Evolutionary conservation across 345 rosid species (phyloP).

Genomic region (Noccaea bulbosa): DNA sequence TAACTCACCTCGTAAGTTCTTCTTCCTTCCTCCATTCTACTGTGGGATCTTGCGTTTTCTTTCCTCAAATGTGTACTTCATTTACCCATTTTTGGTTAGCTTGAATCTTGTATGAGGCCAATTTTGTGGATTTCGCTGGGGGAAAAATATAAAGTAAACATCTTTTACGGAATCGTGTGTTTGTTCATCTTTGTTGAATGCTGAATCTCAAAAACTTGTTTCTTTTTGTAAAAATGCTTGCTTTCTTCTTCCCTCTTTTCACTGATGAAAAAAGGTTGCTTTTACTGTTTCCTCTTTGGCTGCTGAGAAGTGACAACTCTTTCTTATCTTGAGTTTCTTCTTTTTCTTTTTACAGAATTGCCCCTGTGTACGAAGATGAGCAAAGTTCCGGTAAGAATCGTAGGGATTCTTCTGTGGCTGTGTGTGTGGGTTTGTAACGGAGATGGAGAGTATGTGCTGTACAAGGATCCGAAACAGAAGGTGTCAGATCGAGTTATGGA

Average conservation of each 20-base stretch:
- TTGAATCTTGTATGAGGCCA: constrained; percentile 7
- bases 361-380: constrained; percentile 40
- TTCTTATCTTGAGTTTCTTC: constrained; percentile 25
- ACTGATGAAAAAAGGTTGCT: constrained; percentile 25
- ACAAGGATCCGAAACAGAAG: constrained; percentile 57
- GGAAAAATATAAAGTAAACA: not conserved
- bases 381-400: constrained; percentile 30
- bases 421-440: constrained; percentile 42
- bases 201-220: constrained; percentile 22
- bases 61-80: not conserved
- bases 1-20: constrained; percentile 27
- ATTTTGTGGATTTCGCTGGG: not conserved
- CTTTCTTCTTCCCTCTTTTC: constrained; percentile 1
- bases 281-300: constrained; percentile 24
- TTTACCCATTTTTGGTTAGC: constrained; percentile 14
- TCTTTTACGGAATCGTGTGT: not conserved
- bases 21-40: constrained; percentile 19
- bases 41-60: constrained; percentile 23
- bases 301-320: constrained; percentile 27
- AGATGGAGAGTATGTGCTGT: constrained; percentile 49
- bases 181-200: constrained; percentile 16
- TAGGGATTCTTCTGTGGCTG: constrained; percentile 41
- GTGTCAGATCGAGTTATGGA: constrained; percentile 51
- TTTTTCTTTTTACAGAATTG: constrained; percentile 18
- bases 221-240: constrained; percentile 18